These are phyloP conservation scores for Mycosarcoma maydis DNA, from an alignment of 1,284 basidiomycete species.

Conservation along the genomic window DNA sequence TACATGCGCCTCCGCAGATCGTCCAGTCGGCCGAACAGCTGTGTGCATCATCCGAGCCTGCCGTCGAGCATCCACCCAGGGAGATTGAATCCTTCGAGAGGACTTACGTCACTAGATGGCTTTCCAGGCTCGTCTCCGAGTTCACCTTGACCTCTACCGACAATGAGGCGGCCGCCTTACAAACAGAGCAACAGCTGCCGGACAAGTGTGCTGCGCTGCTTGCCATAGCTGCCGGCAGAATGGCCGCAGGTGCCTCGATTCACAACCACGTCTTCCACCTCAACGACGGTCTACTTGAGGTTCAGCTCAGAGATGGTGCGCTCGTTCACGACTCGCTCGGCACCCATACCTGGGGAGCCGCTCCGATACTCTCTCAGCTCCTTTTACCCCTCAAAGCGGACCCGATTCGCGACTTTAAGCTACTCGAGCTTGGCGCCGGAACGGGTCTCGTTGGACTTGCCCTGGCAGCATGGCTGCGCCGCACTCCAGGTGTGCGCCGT, in stretches of 20 bases:
- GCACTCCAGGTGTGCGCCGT: neutral
- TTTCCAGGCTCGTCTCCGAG: constrained; percentile 41
- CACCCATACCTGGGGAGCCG: constrained; percentile 61
- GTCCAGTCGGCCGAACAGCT: neutral
- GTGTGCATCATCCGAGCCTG: neutral
- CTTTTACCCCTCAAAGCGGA: constrained; percentile 24
- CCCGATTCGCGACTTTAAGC: neutral
- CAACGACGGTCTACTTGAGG: constrained; percentile 4
- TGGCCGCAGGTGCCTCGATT: constrained; percentile 38
- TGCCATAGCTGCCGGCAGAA: constrained; percentile 43
- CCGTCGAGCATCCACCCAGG: constrained; percentile 19
- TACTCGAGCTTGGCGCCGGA: constrained; percentile 63
- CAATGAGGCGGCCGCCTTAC: constrained; percentile 5
- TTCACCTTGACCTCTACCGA: constrained; percentile 12
- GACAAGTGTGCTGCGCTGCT: constrained; percentile 44
- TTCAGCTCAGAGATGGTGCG: constrained; percentile 49
- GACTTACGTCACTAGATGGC: constrained; percentile 38
- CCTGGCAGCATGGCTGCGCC: constrained; percentile 25
- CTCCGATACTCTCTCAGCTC: constrained; percentile 55
- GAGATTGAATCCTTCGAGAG: constrained; percentile 37
- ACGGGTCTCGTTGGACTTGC: constrained; percentile 61
- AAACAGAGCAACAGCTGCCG: constrained; percentile 10
- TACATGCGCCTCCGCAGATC: constrained; percentile 15
- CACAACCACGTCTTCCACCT: constrained; percentile 29
- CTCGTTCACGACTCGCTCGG: constrained; percentile 58